Percentiles rank a stretch among this genome's conserved stretches.
These are phyloP conservation scores for Penstemon barbatus DNA, from an alignment of 257 asterid genomes.

Conservation along the genomic window DNA sequence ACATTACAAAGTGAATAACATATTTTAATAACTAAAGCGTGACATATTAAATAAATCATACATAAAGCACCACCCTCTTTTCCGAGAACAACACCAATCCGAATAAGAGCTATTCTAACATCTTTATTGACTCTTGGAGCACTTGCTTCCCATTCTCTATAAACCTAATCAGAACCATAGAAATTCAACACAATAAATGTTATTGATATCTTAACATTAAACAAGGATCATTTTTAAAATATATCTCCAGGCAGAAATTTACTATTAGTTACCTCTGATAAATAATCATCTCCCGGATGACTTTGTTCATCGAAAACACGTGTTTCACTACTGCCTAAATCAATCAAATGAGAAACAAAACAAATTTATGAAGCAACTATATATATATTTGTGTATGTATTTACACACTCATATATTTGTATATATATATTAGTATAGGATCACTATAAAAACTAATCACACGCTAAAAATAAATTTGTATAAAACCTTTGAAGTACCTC, in stretches of 20 bases:
- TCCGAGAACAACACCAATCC: constrained; percentile 92
- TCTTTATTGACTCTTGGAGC: constrained; percentile 70
- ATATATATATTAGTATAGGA: not conserved
- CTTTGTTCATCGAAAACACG: constrained; percentile 82
- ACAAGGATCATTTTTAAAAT: constrained; percentile 1
- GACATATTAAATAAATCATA: constrained; percentile 18
- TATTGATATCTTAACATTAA: not conserved
- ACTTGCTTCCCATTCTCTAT: constrained; percentile 94
- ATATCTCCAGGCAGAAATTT: not conserved
- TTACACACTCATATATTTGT: constrained; percentile 51
- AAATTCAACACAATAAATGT: not conserved
- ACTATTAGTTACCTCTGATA: constrained; percentile 70
- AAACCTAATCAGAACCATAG: constrained; percentile 56
- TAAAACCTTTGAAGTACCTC: constrained; percentile 71
- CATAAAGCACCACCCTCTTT: constrained; percentile 98
- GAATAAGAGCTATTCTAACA: constrained; percentile 74
- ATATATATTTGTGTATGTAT: constrained; percentile 45
- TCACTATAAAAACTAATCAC: not conserved
- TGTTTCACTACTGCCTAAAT: constrained; percentile 75
- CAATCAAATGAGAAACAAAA: constrained; percentile 17
- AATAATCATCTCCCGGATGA: constrained; percentile 84
- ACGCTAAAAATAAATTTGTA: constrained; percentile 20
- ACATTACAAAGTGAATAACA: too few species aligned
- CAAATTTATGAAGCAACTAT: constrained; percentile 4
- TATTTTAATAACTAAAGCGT: not conserved